Percentiles rank a stretch among this genome's conserved stretches.
phyloP scores from a whole-genome alignment of 345 rosid species.

The Hibiscus tridactylites region DNA sequence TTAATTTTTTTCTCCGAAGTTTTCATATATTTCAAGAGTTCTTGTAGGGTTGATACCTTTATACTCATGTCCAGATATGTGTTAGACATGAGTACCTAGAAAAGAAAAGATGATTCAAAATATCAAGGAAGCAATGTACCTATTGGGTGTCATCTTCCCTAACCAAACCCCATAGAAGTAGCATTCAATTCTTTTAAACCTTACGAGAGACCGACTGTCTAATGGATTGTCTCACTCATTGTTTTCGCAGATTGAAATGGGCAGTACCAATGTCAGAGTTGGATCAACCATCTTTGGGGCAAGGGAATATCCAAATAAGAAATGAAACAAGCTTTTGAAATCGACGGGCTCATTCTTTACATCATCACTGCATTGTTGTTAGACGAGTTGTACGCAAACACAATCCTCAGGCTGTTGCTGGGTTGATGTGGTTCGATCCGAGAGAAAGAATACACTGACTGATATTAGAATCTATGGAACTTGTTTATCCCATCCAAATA shows the following conservation, averaged over 20 bases:
- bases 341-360: not conserved
- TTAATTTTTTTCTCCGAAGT: too few species aligned
- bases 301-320: slow-evolving; percentile 75
- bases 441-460: not conserved
- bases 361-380: not conserved
- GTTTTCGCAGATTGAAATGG: slow-evolving; percentile 69
- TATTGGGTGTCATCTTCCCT: not conserved
- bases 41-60: not conserved
- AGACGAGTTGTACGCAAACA: not conserved
- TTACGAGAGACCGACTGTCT: not conserved
- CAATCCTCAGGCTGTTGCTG: not conserved
- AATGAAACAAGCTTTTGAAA: slow-evolving; percentile 5
- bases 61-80: not conserved
- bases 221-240: not conserved
- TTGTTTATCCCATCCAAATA: not conserved
- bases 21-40: not conserved
- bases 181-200: not conserved
- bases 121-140: not conserved
- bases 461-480: not conserved
- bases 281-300: slow-evolving; percentile 90
- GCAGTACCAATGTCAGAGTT: slow-evolving; percentile 86
- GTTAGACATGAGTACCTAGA: not conserved
- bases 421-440: not conserved
- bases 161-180: not conserved
- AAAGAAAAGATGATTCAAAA: not conserved